Conservation (phyloP, 257 asterid species). For the Solanum sparsipilum region DNA sequence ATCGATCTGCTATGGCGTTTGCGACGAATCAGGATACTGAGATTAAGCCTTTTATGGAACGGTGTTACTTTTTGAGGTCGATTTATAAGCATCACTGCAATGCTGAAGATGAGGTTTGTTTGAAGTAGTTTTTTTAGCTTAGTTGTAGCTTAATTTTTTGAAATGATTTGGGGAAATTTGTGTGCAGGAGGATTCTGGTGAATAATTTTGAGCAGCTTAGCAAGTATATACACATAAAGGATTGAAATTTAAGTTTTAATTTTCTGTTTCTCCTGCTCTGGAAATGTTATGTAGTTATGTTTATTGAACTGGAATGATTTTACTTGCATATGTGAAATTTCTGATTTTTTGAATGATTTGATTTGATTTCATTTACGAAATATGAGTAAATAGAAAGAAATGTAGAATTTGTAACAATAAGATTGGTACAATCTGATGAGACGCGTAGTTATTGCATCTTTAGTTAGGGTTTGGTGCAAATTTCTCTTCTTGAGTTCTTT, state of each 20-base stretch:
- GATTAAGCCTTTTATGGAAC: slow-evolving; percentile 50
- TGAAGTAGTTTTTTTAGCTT: not conserved
- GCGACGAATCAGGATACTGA: slow-evolving; percentile 50
- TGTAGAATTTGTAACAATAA: not conserved
- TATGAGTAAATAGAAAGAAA: not conserved
- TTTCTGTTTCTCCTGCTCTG: not conserved
- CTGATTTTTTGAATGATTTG: not conserved
- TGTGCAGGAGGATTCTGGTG: not conserved
- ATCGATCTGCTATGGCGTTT: slow-evolving; percentile 53
- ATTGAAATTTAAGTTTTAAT: not conserved
- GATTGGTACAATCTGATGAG: not conserved
- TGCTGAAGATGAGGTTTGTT: slow-evolving; percentile 78
- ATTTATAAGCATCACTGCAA: slow-evolving; percentile 88
- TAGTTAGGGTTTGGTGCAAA: not conserved
- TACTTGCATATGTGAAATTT: not conserved
- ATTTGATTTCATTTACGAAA: not conserved
- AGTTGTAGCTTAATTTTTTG: not conserved
- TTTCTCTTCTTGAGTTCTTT: not conserved
- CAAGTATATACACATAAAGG: not conserved
- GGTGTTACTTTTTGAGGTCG: slow-evolving; percentile 62
- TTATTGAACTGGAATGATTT: not conserved
- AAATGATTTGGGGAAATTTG: not conserved
- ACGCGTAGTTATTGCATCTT: not conserved
- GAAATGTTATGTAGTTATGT: not conserved
- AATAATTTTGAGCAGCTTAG: not conserved